A percentile compares a stretch with the other conserved stretches of the same genome.
These are phyloP conservation scores for Ambrosiella xylebori DNA, from an alignment of 2,329 filamentous ascomycete genomes.

Conservation along the genomic window DNA sequence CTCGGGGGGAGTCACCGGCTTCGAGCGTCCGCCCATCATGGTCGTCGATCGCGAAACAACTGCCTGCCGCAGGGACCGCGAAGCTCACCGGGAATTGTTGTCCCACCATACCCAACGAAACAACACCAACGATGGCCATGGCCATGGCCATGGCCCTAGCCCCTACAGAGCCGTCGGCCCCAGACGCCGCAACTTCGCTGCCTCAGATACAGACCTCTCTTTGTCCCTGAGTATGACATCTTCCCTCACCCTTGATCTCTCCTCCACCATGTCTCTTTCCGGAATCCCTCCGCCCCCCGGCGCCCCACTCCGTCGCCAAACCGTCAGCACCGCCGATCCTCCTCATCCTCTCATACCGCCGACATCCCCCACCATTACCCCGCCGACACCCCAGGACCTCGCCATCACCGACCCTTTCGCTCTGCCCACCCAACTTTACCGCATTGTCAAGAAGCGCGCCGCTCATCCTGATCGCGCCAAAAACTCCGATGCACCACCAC, in stretches of 20 bases:
- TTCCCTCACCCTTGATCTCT: background rate
- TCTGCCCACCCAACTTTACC: background rate
- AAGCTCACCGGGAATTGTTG: too few species aligned
- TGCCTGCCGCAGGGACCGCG: background rate
- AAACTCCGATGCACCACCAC: background rate
- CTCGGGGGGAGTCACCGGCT: background rate
- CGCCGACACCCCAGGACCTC: constrained; percentile 8
- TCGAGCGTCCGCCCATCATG: constrained; percentile 5
- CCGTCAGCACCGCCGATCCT: background rate
- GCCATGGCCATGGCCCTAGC: too few species aligned
- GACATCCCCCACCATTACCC: constrained; percentile 9
- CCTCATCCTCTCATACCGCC: background rate
- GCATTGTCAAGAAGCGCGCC: background rate
- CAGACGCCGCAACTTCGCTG: background rate
- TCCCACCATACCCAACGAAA: too few species aligned
- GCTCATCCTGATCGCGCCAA: background rate
- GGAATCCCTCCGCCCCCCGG: background rate
- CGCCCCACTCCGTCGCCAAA: background rate
- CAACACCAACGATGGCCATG: too few species aligned
- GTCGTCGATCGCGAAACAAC: background rate
- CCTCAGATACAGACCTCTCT: background rate
- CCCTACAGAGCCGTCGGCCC: too few species aligned
- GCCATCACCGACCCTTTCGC: too few species aligned
- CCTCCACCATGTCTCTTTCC: background rate
- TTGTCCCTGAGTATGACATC: background rate